These are phyloP conservation scores for Exophiala xenobiotica DNA, from an alignment of 2,329 filamentous ascomycete species.

Conservation along the genomic window DNA sequence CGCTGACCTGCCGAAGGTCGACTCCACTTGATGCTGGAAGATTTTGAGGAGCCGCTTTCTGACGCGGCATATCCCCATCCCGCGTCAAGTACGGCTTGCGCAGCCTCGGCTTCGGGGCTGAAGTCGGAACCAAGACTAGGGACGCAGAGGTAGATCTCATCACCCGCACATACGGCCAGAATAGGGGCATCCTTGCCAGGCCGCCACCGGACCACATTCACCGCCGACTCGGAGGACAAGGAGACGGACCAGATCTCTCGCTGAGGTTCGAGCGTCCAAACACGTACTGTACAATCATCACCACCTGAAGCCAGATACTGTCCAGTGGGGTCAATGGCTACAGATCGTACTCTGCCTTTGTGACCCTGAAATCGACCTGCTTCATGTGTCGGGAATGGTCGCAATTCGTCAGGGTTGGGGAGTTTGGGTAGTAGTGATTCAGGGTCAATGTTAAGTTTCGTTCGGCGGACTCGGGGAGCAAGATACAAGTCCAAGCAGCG, in stretches of 20 bases:
- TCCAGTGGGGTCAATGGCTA: slow-evolving; percentile 82
- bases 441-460: slow-evolving; percentile 94
- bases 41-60: slow-evolving; percentile 58
- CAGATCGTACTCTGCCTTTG: slow-evolving; percentile 78
- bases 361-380: slow-evolving; percentile 87
- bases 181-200: slow-evolving; percentile 78
- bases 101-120: slow-evolving; percentile 55
- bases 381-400: slow-evolving; percentile 89
- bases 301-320: slow-evolving; percentile 87
- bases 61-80: slow-evolving; percentile 88
- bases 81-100: slow-evolving; percentile 73
- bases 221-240: slow-evolving; percentile 69
- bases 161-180: slow-evolving; percentile 78
- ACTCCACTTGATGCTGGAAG: slow-evolving; percentile 67
- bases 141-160: slow-evolving; percentile 81
- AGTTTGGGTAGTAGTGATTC: slow-evolving; percentile 89
- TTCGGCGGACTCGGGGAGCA: slow-evolving; percentile 86
- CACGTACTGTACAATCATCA: slow-evolving; percentile 85
- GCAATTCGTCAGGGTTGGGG: slow-evolving; percentile 87
- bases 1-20: slow-evolving; percentile 73
- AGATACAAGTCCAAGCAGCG: slow-evolving; percentile 93
- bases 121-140: slow-evolving; percentile 54
- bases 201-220: slow-evolving; percentile 86
- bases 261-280: slow-evolving; percentile 86
- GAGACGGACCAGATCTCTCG: slow-evolving; percentile 83